Evolutionary conservation across 2,329 filamentous ascomycete genomes (phyloP), one percentile per base, ranked within the genome.

Genomic region (Sclerotinia nivalis): DNA sequence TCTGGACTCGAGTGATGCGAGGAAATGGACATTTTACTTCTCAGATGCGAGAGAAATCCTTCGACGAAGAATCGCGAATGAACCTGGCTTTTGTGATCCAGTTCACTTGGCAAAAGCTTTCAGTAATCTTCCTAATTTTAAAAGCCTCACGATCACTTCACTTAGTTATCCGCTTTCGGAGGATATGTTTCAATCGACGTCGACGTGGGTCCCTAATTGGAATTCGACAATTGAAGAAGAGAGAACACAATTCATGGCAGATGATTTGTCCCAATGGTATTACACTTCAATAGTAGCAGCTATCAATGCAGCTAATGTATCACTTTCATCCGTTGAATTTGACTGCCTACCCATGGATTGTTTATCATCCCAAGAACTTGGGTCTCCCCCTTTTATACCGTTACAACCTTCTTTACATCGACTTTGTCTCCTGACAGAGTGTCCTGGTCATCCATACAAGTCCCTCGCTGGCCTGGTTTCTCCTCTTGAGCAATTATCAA

Each of bases 251-350:
- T 64, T 69, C 40, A 64, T 69, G 58, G 66, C 66, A 22, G 66
- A 69, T 45, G 66, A 69, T 45, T 22, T 69, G 12, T 64, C 66
- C 9, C 66, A 69, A 45, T 69, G 68, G 68, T 69, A 69, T 66
- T 69, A 66, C 18, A 69, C 59, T 43, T 69, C 68, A 6, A 66
- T 59, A 31, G 43, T 69, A 22, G 60, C 61, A 13, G 68, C 68
- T 15, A 18, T 69, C 18, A 66, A 65, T 49, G 61, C 68, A 15
- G 61, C 68, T 1, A 55, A 65, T 15, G 43, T 58, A 2, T 13
- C 52, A 15, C 68, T 66, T 31, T 50, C 50, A 28, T 66, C 60
- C 1, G 47, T 66, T 20, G 68, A 66, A 13, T 50, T 69, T 22
- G 61, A 65, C 9, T 69, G 68, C 13, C 28, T 69, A 12, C 68